Evolutionary conservation across 2,329 filamentous ascomycete species (phyloP), one percentile per base, ranked within the genome.

Genomic region (Rhynchosporium graminicola): DNA sequence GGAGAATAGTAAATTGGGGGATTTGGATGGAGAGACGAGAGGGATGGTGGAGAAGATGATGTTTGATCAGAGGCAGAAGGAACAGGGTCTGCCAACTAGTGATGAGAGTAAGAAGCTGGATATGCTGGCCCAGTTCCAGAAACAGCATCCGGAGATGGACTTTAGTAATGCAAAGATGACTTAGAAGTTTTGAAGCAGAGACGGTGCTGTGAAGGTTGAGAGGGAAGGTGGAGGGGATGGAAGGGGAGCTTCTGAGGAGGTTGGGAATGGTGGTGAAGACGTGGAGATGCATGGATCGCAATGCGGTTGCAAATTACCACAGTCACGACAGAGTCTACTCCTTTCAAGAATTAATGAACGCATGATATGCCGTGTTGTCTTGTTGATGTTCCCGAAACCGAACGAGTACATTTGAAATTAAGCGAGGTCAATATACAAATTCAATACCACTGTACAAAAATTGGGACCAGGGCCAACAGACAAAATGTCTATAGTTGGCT

Each of bases 31-130:
- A 65, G 90, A 96, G 82, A 99, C 95, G 59, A 85, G 95, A 67
- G 85, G 87, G 63, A 98, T 99, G 94, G 95, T 99, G 50, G 95
- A 99, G 86, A 99, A 99, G 86, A 99, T 99, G 95, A 99, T 99
- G 95, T 99, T 85, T 73, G 95, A 99, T 80, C 95, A 99, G 82
- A 83, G 90, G 69, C 93, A 98, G 80, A 99, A 99, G 86, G 93
- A 98, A 80, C 81, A 84, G 77, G 95, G 95, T 4, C 83, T 89
- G 77, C 91, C 92, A 52, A 92, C 89, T 12, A 96, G 91, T 68
- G 95, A 98, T 69, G 95, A 99, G 80, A 88, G 96, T 83, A 91
- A 93, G 82, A 98, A 98, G 84, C 78, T 87, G 74, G 94, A 99
- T 61, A 88, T 99, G 71, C 79, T 99, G 74, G 90, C 91, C 79